phyloP scores from a whole-genome alignment of 208 protist species.

The Leptomonas seymouri region DNA sequence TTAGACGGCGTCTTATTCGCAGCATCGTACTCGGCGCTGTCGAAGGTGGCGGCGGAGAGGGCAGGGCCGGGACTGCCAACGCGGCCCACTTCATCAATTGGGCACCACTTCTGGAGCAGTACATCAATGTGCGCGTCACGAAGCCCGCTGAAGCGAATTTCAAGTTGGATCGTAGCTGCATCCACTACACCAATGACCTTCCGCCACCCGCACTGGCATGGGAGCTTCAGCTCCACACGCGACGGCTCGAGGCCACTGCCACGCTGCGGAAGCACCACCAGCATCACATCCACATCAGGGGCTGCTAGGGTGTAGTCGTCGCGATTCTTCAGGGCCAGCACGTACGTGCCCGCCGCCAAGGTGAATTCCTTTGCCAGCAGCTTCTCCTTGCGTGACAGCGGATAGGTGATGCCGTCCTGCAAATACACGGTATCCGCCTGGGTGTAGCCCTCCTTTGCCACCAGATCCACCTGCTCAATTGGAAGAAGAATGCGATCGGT shows the following conservation, averaged over 20 bases:
- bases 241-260: constrained; percentile 33
- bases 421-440: constrained; percentile 53
- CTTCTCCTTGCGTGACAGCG: constrained; percentile 52
- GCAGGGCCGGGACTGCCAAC: constrained; percentile 23
- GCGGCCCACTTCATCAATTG: constrained; percentile 17
- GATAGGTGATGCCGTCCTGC: constrained; percentile 45
- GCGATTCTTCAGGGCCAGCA: constrained; percentile 69
- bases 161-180: constrained; percentile 40
- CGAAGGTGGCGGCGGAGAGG: constrained; percentile 28
- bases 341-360: constrained; percentile 68
- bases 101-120: constrained; percentile 51
- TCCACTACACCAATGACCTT: constrained; percentile 58
- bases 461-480: constrained; percentile 53
- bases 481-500: constrained; percentile 74
- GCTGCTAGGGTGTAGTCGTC: constrained; percentile 79
- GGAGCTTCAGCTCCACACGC: constrained; percentile 45
- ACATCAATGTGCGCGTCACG: constrained; percentile 80
- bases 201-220: constrained; percentile 65
- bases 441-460: constrained; percentile 49
- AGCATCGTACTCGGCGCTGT: constrained; percentile 11
- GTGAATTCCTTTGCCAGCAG: constrained; percentile 45
- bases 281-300: constrained; percentile 47
- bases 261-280: constrained; percentile 46
- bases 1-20: constrained; percentile 12
- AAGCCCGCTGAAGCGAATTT: constrained; percentile 55